Conservation (phyloP, 2,329 filamentous ascomycete genomes). For the Penicillium polonicum region DNA sequence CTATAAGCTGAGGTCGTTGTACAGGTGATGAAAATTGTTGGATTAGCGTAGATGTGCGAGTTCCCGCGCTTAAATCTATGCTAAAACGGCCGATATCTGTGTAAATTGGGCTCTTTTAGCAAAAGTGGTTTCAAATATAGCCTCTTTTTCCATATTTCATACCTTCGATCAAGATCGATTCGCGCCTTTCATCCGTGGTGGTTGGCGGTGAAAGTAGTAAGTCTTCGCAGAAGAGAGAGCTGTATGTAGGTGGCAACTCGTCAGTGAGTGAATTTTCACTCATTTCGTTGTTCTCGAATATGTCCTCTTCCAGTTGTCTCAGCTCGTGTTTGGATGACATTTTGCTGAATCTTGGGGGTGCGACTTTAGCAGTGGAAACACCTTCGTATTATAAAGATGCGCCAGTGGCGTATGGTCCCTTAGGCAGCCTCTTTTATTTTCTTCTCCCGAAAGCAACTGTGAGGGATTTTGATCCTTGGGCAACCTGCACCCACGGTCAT, state of each 20-base stretch:
- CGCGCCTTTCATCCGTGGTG: background rate
- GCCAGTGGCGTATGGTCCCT: background rate
- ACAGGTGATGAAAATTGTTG: background rate
- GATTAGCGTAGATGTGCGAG: constrained; percentile 1
- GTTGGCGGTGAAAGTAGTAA: background rate
- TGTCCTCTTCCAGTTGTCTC: background rate
- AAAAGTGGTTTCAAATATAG: fast-evolving
- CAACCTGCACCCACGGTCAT: background rate
- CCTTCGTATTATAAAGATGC: background rate
- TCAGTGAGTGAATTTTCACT: background rate
- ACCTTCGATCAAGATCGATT: background rate
- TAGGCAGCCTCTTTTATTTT: background rate
- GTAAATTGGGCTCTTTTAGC: background rate
- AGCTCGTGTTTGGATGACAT: background rate
- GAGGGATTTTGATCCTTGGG: background rate
- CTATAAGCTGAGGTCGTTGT: background rate
- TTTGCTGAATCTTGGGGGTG: background rate
- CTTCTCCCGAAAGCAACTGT: background rate
- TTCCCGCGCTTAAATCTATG: constrained; percentile 7
- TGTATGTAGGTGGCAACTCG: background rate
- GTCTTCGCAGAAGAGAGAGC: background rate
- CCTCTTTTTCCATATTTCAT: background rate
- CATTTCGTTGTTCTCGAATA: background rate
- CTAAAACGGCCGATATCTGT: constrained; percentile 2
- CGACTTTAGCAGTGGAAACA: background rate